Evolutionary conservation across 495 filamentous ascomycete species (phyloP).

Genomic region (Tuber indicum): DNA sequence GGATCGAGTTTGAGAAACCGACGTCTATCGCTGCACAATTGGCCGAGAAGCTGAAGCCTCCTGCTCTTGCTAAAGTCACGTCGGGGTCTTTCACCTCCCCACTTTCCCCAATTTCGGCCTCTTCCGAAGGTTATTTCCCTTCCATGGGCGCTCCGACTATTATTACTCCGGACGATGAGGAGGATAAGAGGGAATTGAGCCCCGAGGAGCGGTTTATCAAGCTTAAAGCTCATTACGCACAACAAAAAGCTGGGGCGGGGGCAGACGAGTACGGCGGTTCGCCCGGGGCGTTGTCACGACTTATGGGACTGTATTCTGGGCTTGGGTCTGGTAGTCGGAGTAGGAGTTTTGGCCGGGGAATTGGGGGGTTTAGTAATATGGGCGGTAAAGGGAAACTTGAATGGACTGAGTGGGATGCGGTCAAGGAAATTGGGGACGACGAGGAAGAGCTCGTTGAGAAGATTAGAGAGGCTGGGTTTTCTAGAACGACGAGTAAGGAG

Average conservation of each 20-base stretch:
- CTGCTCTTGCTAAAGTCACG: slow-evolving; percentile 38
- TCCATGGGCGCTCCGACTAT: slow-evolving; percentile 26
- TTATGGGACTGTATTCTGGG: slow-evolving; percentile 85
- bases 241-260: slow-evolving; percentile 44
- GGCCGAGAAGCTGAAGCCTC: slow-evolving; percentile 48
- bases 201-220: slow-evolving; percentile 43
- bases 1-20: slow-evolving; percentile 80
- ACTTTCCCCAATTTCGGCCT: slow-evolving; percentile 7
- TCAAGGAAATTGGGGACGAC: slow-evolving; percentile 15
- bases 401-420: slow-evolving; percentile 30
- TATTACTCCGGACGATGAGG: slow-evolving; percentile 7
- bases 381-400: slow-evolving; percentile 28
- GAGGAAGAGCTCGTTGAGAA: slow-evolving; percentile 35
- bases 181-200: slow-evolving; percentile 48
- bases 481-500: slow-evolving; percentile 27
- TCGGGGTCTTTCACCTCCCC: slow-evolving; percentile 43
- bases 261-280: slow-evolving; percentile 49
- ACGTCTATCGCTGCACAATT: slow-evolving; percentile 80
- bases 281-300: slow-evolving; percentile 70
- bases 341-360: slow-evolving; percentile 21
- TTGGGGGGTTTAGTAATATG: slow-evolving; percentile 13
- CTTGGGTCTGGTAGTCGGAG: slow-evolving; percentile 26
- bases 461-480: slow-evolving; percentile 32
- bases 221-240: slow-evolving; percentile 62
- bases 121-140: slow-evolving; percentile 27